These are phyloP conservation scores for Ogataea angusta DNA, from an alignment of 805 yeast species.

Conservation along the genomic window DNA sequence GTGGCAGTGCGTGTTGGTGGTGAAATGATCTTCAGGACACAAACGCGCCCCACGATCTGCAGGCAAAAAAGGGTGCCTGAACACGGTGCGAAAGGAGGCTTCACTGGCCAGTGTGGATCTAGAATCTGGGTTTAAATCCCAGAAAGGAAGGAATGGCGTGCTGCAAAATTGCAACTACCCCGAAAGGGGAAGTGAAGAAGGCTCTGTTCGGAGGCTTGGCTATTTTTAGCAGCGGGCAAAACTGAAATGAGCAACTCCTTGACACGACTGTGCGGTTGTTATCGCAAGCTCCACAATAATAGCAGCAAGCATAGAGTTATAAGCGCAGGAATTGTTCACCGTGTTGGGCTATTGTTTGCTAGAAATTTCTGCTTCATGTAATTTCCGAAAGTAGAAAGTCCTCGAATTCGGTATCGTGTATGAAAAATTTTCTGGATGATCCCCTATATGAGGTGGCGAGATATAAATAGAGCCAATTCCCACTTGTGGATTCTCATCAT, in stretches of 20 bases:
- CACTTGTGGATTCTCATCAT: constrained; percentile 1
- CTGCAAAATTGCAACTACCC: background rate
- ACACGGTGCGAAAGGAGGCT: constrained; percentile 5
- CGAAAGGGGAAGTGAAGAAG: constrained; percentile 1
- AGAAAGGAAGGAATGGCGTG: constrained; percentile 1
- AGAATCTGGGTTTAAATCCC: constrained; percentile 3
- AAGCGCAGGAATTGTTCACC: background rate
- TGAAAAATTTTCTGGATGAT: constrained; percentile 8
- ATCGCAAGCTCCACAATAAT: background rate
- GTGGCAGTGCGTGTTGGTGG: background rate
- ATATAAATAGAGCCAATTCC: constrained; percentile 10
- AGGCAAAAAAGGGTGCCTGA: background rate
- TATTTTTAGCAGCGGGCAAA: constrained; percentile 3
- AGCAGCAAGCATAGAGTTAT: background rate
- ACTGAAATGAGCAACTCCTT: background rate
- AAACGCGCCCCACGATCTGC: background rate
- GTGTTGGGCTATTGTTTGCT: constrained; percentile 4
- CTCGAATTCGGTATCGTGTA: constrained; percentile 3
- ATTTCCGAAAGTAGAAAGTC: constrained; percentile 3
- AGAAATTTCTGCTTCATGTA: constrained; percentile 3
- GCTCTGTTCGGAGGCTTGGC: background rate
- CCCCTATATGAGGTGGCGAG: constrained; percentile 6
- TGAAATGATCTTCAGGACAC: background rate
- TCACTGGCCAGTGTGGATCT: background rate
- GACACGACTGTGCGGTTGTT: background rate